Conservation (phyloP, 805 yeast genomes). For the Komagataella pseudopastoris region DNA sequence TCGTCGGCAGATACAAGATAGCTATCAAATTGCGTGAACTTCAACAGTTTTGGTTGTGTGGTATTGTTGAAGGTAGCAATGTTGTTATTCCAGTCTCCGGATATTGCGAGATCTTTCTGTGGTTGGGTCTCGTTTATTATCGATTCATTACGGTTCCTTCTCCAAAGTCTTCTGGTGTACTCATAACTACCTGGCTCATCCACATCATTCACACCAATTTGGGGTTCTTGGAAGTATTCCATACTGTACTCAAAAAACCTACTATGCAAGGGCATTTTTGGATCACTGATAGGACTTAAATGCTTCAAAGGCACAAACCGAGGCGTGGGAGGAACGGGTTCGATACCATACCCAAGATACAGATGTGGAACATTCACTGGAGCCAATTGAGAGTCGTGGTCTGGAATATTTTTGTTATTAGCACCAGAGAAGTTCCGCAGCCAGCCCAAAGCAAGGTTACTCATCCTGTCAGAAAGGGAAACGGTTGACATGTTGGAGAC, state of each 20-base stretch:
- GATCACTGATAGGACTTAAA: conserved; percentile 19
- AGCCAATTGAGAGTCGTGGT: background rate
- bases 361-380: background rate
- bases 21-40: conserved; percentile 85
- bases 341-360: conserved; percentile 19
- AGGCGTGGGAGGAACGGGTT: conserved; percentile 44
- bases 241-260: conserved; percentile 63
- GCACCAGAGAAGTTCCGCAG: background rate
- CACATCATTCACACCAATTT: conserved; percentile 67
- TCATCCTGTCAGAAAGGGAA: conserved; percentile 10
- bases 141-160: conserved; percentile 77
- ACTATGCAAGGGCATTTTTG: conserved; percentile 36
- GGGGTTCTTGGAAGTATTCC: conserved; percentile 95
- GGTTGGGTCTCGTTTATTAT: conserved; percentile 84
- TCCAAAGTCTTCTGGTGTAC: conserved; percentile 73
- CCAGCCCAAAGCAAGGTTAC: conserved; percentile 6
- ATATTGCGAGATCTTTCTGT: conserved; percentile 69
- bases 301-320: conserved; percentile 25
- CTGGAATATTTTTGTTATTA: background rate
- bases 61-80: conserved; percentile 48
- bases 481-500: conserved; percentile 8
- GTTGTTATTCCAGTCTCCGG: conserved; percentile 75
- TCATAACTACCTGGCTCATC: conserved; percentile 91
- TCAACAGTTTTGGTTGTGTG: conserved; percentile 67
- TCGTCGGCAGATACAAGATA: conserved; percentile 72